A percentile compares a stretch with the other conserved stretches of the same genome.
phyloP scores from a whole-genome alignment of 1,284 basidiomycete genomes.

The Leccinum pachyderme region DNA sequence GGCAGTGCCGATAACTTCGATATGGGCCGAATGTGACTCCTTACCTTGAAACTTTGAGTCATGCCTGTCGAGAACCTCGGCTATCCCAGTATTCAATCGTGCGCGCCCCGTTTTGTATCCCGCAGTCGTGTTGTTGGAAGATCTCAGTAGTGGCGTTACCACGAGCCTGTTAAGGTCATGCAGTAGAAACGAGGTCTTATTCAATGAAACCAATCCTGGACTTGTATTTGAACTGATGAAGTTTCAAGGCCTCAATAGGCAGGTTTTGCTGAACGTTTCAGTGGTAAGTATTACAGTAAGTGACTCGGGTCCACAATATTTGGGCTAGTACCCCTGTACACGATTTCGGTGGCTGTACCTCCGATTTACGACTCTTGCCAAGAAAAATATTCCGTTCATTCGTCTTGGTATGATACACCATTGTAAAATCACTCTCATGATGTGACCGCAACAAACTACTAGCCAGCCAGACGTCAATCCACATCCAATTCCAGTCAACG shows the following conservation, averaged over 20 bases:
- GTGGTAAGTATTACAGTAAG: neutral
- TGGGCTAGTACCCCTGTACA: neutral
- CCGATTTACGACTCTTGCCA: too few species aligned
- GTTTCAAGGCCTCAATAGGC: neutral
- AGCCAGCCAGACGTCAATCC: neutral
- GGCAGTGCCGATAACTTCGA: neutral
- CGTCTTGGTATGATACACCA: neutral
- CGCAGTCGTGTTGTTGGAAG: neutral
- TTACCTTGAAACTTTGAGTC: neutral
- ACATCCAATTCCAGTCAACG: neutral
- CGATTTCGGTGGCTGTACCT: neutral
- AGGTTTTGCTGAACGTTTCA: neutral
- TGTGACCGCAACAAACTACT: neutral
- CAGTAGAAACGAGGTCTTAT: neutral
- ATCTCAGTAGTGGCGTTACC: neutral
- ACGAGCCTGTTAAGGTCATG: neutral
- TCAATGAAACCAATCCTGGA: neutral
- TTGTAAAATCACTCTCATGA: neutral
- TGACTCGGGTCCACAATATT: too few species aligned
- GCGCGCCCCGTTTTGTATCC: neutral
- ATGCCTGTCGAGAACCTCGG: neutral
- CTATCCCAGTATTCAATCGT: neutral
- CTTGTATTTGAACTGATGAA: neutral
- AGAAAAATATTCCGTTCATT: neutral
- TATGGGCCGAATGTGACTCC: neutral